These are phyloP conservation scores for Oryza officinalis DNA, from an alignment of 176 grass and related monocot species.

Conservation along the genomic window DNA sequence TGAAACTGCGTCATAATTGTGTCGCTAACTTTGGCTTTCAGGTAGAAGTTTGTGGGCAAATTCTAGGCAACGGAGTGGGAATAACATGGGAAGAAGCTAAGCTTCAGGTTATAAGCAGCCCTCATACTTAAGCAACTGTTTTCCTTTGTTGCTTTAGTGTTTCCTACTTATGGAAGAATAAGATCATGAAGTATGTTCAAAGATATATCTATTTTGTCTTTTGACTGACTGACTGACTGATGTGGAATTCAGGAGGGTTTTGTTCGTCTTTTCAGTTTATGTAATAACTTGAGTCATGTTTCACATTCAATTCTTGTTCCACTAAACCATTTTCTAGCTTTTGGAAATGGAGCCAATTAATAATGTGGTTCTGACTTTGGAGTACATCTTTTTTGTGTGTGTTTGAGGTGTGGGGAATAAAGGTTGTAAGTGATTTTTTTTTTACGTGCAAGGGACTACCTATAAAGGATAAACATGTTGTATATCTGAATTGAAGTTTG, in stretches of 20 bases:
- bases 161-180: background rate
- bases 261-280: background rate
- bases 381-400: background rate
- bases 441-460: background rate
- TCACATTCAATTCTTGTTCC: slow-evolving; percentile 7
- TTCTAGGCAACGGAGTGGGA: slow-evolving; percentile 65
- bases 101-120: slow-evolving; percentile 51
- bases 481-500: slow-evolving; percentile 24
- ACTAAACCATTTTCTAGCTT: slow-evolving; percentile 15
- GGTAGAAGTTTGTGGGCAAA: slow-evolving; percentile 83
- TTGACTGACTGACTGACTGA: background rate
- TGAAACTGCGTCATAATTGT: background rate
- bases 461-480: background rate
- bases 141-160: slow-evolving; percentile 17
- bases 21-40: slow-evolving; percentile 30
- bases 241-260: background rate
- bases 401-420: background rate
- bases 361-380: background rate
- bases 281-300: background rate
- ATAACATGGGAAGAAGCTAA: slow-evolving; percentile 95
- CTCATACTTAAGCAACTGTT: slow-evolving; percentile 1
- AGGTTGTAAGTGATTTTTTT: background rate
- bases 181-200: background rate
- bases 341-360: slow-evolving; percentile 5
- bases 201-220: background rate